Conservation (phyloP, 192 early-diverging fungal genomes). For the Pilobolus umbonatus region DNA sequence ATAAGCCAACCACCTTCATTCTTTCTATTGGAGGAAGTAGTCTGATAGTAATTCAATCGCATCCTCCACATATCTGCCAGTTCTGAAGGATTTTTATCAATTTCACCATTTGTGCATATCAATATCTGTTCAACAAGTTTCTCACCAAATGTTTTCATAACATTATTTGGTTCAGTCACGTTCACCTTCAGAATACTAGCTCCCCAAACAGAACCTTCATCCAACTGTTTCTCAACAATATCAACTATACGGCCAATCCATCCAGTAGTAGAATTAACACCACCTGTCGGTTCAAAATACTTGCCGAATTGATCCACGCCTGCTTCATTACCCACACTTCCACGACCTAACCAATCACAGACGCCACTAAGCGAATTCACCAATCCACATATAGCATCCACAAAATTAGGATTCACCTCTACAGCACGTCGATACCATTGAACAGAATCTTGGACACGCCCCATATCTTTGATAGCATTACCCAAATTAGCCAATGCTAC, state of each 20-base stretch:
- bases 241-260: conserved; percentile 74
- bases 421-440: conserved; percentile 81
- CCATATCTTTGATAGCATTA: conserved; percentile 90
- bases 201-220: conserved; percentile 57
- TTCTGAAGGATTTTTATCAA: background rate
- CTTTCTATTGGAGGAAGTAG: conserved; percentile 8
- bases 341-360: conserved; percentile 85
- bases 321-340: conserved; percentile 48
- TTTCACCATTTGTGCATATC: background rate
- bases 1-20: conserved; percentile 77
- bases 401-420: conserved; percentile 82
- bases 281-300: conserved; percentile 16
- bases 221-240: conserved; percentile 76
- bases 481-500: conserved; percentile 91
- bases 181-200: conserved; percentile 43
- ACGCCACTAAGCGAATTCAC: conserved; percentile 85
- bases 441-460: conserved; percentile 83
- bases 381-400: conserved; percentile 87
- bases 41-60: background rate
- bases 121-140: conserved; percentile 1
- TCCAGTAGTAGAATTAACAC: conserved; percentile 34
- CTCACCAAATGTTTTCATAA: conserved; percentile 10
- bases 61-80: conserved; percentile 3
- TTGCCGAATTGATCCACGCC: conserved; percentile 34
- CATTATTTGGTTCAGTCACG: background rate